Evolutionary conservation across 176 grass and related monocot species (phyloP).

Genomic region (sorghum (Sorghum bicolor)): Sorghum_bicolor_NCBIv3 NC_012876.2:2383001-2383500

Average conservation of each 20-base stretch:
- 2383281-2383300: constrained; percentile 90
- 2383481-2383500: neutral
- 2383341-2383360: constrained; percentile 25
- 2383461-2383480: neutral
- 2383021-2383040: constrained; percentile 59
- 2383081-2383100: constrained; percentile 25
- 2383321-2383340: neutral
- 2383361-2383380: constrained; percentile 36
- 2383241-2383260: constrained; percentile 78
- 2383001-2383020: constrained; percentile 60
- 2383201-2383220: constrained; percentile 69
- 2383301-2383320: neutral
- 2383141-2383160: constrained; percentile 22
- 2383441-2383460: neutral
- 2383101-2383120: constrained; percentile 29
- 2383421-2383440: neutral
- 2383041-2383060: constrained; percentile 49
- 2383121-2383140: constrained; percentile 66
- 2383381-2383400: constrained; percentile 43
- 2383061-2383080: constrained; percentile 48
- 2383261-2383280: constrained; percentile 82
- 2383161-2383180: constrained; percentile 67
- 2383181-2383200: constrained; percentile 37
- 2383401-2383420: neutral
- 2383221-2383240: constrained; percentile 70